These are phyloP conservation scores for Porphyridium purpureum DNA, from an alignment of 23 red algal genomes.

Conservation along the genomic window DNA sequence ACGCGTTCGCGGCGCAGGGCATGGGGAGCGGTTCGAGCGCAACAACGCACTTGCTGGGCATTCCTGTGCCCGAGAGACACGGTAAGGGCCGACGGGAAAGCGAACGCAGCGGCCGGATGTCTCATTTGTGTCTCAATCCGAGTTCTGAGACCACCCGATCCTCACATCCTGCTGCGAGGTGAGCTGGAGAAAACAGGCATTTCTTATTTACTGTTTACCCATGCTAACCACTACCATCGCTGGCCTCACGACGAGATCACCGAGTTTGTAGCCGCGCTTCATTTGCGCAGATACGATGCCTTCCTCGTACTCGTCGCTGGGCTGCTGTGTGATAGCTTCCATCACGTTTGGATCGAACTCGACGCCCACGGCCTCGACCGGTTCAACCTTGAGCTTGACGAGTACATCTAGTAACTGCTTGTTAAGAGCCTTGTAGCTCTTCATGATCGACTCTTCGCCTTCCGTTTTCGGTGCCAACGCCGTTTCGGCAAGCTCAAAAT, in stretches of 20 bases:
- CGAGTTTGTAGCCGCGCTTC: slow-evolving; percentile 63
- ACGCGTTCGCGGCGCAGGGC: too few species aligned
- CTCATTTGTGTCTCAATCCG: too few species aligned
- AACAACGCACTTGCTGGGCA: too few species aligned
- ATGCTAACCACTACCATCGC: slow-evolving; percentile 44
- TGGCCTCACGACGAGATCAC: slow-evolving; percentile 33
- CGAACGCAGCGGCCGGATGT: too few species aligned
- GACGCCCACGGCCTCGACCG: slow-evolving; percentile 53
- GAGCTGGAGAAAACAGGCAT: too few species aligned
- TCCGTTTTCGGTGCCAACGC: slow-evolving; percentile 35
- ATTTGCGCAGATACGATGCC: slow-evolving; percentile 55
- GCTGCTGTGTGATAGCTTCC: slow-evolving; percentile 63
- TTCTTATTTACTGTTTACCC: too few species aligned
- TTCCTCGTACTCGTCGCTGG: slow-evolving; percentile 43
- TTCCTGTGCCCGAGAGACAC: too few species aligned
- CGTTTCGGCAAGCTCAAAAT: slow-evolving; percentile 71
- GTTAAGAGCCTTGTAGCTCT: slow-evolving; percentile 57
- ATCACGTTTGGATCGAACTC: slow-evolving; percentile 68
- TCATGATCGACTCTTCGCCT: slow-evolving; percentile 34
- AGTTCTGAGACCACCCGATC: too few species aligned
- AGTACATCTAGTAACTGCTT: slow-evolving; percentile 57
- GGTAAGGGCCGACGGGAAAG: too few species aligned
- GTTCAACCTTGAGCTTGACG: slow-evolving; percentile 61
- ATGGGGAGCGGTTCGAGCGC: too few species aligned
- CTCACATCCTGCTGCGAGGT: too few species aligned